Conservation (phyloP, 2,329 filamentous ascomycete species). For the Helotiales sp. region DNA sequence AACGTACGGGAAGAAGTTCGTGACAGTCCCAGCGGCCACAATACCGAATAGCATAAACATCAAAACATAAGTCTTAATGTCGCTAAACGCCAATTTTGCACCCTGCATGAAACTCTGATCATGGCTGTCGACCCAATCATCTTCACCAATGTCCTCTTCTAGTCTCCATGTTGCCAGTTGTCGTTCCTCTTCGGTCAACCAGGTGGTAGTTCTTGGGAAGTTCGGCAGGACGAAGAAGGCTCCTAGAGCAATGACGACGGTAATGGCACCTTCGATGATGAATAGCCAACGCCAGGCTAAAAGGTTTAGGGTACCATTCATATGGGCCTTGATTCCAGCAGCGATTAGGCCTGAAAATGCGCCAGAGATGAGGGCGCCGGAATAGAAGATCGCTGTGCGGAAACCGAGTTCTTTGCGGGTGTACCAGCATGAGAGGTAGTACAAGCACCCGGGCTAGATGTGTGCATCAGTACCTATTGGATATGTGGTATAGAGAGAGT, state of each 20-base stretch:
- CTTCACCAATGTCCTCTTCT: slow-evolving; percentile 64
- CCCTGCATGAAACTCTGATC: slow-evolving; percentile 57
- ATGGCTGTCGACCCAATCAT: slow-evolving; percentile 58
- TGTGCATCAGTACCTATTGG: slow-evolving; percentile 4
- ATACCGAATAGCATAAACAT: slow-evolving; percentile 51
- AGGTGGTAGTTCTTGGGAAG: slow-evolving; percentile 60
- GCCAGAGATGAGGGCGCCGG: slow-evolving; percentile 67
- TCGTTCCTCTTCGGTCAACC: slow-evolving; percentile 57
- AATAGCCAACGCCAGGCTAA: slow-evolving; percentile 68
- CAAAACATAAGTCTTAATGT: slow-evolving; percentile 47
- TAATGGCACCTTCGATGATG: slow-evolving; percentile 69
- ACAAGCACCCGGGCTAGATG: slow-evolving; percentile 60
- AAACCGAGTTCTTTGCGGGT: slow-evolving; percentile 66
- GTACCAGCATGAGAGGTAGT: slow-evolving; percentile 67
- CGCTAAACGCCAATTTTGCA: slow-evolving; percentile 49
- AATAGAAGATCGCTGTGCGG: slow-evolving; percentile 66
- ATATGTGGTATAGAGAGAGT: background rate
- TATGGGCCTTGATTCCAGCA: slow-evolving; percentile 64
- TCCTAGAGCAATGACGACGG: slow-evolving; percentile 57
- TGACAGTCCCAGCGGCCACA: slow-evolving; percentile 57
- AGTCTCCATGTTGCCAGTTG: slow-evolving; percentile 60
- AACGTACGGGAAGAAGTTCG: slow-evolving; percentile 62
- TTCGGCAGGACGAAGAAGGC: slow-evolving; percentile 65
- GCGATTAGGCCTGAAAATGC: slow-evolving; percentile 69
- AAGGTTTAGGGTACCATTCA: slow-evolving; percentile 58